Evolutionary conservation across 2,329 filamentous ascomycete genomes (phyloP).

Genomic region (Trichoderma simmonsii): DNA sequence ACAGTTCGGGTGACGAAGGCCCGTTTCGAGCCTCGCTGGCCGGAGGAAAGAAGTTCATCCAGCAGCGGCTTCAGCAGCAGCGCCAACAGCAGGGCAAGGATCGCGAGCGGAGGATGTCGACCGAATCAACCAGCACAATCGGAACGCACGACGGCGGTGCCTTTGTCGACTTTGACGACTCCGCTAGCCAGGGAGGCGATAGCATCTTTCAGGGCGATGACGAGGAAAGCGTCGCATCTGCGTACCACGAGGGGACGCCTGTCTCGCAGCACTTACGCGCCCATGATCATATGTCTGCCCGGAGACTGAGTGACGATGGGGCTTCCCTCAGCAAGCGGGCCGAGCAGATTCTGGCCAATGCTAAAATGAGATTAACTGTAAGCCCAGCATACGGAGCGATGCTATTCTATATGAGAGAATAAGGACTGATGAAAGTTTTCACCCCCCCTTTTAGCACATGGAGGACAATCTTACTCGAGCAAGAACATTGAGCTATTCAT

Average conservation of each 20-base stretch:
- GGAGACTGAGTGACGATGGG: conserved; percentile 46
- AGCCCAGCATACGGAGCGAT: conserved; percentile 31
- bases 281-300: conserved; percentile 19
- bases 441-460: conserved; percentile 64
- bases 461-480: conserved; percentile 85
- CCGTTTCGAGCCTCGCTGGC: conserved; percentile 46
- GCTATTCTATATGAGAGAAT: background rate
- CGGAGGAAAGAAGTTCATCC: conserved; percentile 41
- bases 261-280: conserved; percentile 23
- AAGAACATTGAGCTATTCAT: conserved; percentile 55
- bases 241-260: conserved; percentile 48
- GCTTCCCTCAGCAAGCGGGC: conserved; percentile 77
- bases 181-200: conserved; percentile 57
- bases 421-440: background rate
- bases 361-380: conserved; percentile 84
- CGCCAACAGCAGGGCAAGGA: conserved; percentile 44
- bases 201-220: conserved; percentile 66
- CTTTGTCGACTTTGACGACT: conserved; percentile 62
- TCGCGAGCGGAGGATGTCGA: conserved; percentile 52
- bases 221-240: conserved; percentile 62
- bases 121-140: conserved; percentile 60
- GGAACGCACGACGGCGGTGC: conserved; percentile 48
- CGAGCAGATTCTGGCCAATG: conserved; percentile 88
- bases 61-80: conserved; percentile 41
- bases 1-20: conserved; percentile 34